Conservation (phyloP, 768 basidiomycete genomes). For the Mycena floridula region DNA sequence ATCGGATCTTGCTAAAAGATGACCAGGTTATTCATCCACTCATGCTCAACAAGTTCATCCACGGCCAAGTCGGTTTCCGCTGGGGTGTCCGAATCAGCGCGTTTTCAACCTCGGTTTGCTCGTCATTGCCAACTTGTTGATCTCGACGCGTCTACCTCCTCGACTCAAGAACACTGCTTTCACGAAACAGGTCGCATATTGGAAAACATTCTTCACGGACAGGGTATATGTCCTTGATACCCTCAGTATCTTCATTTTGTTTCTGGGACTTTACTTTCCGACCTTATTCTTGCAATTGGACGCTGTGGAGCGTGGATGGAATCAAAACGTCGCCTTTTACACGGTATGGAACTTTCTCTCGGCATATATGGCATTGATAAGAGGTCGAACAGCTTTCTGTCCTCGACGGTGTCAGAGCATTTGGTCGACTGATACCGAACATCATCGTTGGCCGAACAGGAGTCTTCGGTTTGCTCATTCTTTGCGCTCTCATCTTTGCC, state of each 20-base stretch:
- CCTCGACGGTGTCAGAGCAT: constrained; percentile 42
- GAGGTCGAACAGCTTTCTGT: constrained; percentile 35
- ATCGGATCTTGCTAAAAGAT: too few relatives aligned
- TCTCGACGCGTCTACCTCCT: constrained; percentile 29
- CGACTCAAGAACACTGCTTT: constrained; percentile 14
- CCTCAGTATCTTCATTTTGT: constrained; percentile 4
- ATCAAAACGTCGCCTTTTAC: constrained; percentile 40
- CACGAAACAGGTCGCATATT: constrained; percentile 12
- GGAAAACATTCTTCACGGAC: constrained; percentile 21
- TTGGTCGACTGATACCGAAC: constrained; percentile 44
- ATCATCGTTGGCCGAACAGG: constrained; percentile 34
- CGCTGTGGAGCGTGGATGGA: constrained; percentile 34
- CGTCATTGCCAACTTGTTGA: constrained; percentile 25
- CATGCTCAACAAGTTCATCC: constrained; percentile 45
- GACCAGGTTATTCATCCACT: constrained; percentile 54
- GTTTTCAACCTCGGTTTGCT: constrained; percentile 28
- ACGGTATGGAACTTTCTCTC: constrained; percentile 23
- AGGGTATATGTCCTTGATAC: constrained; percentile 18
- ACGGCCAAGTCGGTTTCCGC: constrained; percentile 29
- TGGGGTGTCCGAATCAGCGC: constrained; percentile 34
- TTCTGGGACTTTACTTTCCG: constrained; percentile 24
- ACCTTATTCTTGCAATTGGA: constrained; percentile 48
- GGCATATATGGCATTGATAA: neutral
- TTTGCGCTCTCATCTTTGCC: constrained; percentile 31
- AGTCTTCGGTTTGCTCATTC: constrained; percentile 32